Conservation (phyloP, 2,329 filamentous ascomycete genomes). For the Aspergillus vadensis region DNA sequence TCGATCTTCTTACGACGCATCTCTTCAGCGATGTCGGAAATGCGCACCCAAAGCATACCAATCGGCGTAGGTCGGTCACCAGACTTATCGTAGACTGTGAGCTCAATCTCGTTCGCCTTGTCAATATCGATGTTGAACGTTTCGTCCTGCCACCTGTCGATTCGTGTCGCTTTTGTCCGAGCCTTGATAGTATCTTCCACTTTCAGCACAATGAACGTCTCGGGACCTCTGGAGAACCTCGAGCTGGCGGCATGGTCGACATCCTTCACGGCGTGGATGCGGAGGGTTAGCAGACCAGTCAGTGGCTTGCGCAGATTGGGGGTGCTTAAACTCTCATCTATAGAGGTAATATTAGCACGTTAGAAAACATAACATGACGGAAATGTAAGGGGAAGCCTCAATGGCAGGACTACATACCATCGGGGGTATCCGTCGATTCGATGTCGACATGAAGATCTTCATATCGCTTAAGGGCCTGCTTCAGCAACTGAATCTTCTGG, state of each 20-base stretch:
- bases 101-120: constrained; percentile 97
- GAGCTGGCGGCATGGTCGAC: constrained; percentile 86
- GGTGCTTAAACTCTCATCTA: constrained; percentile 94
- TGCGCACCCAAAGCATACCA: constrained; percentile 91
- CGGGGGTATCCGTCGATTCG: constrained; percentile 72
- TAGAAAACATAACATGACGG: neutral
- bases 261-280: constrained; percentile 85
- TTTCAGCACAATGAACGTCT: constrained; percentile 95
- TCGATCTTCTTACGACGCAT: constrained; percentile 97
- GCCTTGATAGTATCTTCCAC: constrained; percentile 93
- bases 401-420: constrained; percentile 61
- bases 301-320: constrained; percentile 96
- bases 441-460: constrained; percentile 96
- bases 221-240: constrained; percentile 84
- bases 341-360: constrained; percentile 27
- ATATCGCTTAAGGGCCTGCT: constrained; percentile 94
- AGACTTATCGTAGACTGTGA: constrained; percentile 96
- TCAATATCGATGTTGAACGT: constrained; percentile 91
- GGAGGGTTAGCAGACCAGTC: constrained; percentile 83
- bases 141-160: constrained; percentile 89
- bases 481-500: constrained; percentile 94
- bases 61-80: constrained; percentile 89
- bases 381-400: neutral
- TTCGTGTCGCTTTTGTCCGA: constrained; percentile 80
- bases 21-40: constrained; percentile 96